Percentiles rank a stretch among this genome's conserved stretches.
Evolutionary conservation across 2,329 filamentous ascomycete species (phyloP).

Genomic region (Colletotrichum karsti): DNA sequence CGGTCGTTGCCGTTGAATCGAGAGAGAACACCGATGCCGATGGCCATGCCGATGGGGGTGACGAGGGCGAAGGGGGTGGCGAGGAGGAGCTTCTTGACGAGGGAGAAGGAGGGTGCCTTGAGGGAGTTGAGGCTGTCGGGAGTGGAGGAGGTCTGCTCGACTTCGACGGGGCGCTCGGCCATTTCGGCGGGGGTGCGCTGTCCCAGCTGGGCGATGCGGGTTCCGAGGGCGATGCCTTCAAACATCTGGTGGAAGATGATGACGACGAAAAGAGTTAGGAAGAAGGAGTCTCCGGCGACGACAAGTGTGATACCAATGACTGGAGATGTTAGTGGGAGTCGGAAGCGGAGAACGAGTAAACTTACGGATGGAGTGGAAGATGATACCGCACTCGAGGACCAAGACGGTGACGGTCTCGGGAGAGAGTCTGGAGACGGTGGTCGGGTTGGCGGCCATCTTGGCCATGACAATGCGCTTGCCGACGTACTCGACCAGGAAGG

Average conservation of each 20-base stretch:
- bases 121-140: constrained; percentile 11
- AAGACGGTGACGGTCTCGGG: constrained; percentile 67
- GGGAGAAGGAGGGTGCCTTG: constrained; percentile 37
- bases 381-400: constrained; percentile 76
- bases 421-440: constrained; percentile 35
- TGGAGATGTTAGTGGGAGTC: constrained; percentile 35
- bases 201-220: constrained; percentile 71
- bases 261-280: constrained; percentile 68
- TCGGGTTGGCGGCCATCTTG: constrained; percentile 34
- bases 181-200: constrained; percentile 27
- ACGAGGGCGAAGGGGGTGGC: constrained; percentile 72
- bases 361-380: constrained; percentile 78
- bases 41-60: constrained; percentile 82
- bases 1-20: constrained; percentile 78
- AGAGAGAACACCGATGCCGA: constrained; percentile 76
- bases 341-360: constrained; percentile 14
- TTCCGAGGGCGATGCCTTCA: constrained; percentile 78
- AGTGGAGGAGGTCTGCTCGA: constrained; percentile 35
- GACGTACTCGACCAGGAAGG: constrained; percentile 76
- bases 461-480: constrained; percentile 65
- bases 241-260: constrained; percentile 84
- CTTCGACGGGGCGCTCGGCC: constrained; percentile 9
- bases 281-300: constrained; percentile 65
- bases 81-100: constrained; percentile 67
- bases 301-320: constrained; percentile 72